Evolutionary conservation across 345 rosid species (phyloP).

Genomic region (Salix koriyanagi): DNA sequence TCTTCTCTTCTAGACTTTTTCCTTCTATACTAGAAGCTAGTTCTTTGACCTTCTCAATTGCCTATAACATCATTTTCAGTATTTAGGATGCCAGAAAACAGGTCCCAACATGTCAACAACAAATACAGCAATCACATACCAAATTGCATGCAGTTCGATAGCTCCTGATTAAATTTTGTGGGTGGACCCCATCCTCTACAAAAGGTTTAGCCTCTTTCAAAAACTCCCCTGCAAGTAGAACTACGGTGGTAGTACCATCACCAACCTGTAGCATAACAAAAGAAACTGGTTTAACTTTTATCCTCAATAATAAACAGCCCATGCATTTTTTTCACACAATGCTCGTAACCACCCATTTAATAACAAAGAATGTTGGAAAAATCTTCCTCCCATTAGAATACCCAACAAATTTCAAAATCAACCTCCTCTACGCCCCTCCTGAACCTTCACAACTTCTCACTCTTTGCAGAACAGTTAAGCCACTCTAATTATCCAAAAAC

Average conservation of each 20-base stretch:
- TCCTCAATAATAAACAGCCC: background rate
- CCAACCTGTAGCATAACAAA: constrained; percentile 58
- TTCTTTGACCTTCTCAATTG: constrained; percentile 76
- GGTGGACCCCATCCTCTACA: constrained; percentile 92
- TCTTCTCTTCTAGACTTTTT: constrained; percentile 87
- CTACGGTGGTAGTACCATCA: constrained; percentile 97
- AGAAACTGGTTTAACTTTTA: background rate
- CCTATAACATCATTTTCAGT: constrained; percentile 34
- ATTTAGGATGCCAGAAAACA: background rate
- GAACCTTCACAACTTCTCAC: background rate
- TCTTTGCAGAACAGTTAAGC: background rate
- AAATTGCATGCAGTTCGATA: constrained; percentile 73
- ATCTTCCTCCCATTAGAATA: background rate
- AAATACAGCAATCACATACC: constrained; percentile 27
- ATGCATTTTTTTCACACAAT: background rate
- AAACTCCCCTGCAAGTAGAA: constrained; percentile 88
- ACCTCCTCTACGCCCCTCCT: background rate
- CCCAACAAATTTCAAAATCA: background rate
- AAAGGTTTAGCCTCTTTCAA: constrained; percentile 97
- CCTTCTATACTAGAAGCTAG: constrained; percentile 90
- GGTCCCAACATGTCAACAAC: background rate
- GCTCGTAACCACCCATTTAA: background rate
- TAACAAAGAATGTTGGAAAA: background rate
- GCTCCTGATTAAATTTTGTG: constrained; percentile 88
- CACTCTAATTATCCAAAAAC: background rate